phyloP scores from a whole-genome alignment of 345 rosid genomes.

The Toxicodendron radicans region DNA sequence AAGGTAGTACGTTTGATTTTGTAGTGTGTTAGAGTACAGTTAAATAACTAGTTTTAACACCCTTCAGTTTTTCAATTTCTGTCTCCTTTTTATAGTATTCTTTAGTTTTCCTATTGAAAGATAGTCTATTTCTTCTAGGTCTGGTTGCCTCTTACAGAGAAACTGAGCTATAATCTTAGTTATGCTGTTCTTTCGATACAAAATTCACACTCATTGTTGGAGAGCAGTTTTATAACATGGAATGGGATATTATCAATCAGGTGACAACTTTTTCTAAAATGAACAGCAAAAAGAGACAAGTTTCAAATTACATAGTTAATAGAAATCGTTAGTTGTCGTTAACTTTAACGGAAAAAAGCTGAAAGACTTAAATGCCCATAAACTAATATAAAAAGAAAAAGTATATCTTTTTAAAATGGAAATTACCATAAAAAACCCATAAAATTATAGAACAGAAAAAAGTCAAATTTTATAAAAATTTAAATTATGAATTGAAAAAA shows the following conservation, averaged over 20 bases:
- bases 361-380: too few species aligned
- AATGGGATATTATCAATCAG: neutral
- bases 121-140: neutral
- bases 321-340: too few species aligned
- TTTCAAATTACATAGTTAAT: too few species aligned
- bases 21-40: neutral
- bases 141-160: neutral
- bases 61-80: slow-evolving; percentile 7
- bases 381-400: too few species aligned
- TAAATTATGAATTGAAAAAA: too few species aligned
- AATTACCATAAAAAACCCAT: too few species aligned
- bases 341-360: too few species aligned
- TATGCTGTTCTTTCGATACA: neutral
- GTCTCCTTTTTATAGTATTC: neutral
- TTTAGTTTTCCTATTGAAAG: neutral
- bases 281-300: too few species aligned
- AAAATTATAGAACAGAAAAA: too few species aligned
- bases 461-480: too few species aligned
- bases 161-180: neutral
- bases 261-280: too few species aligned
- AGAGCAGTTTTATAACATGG: neutral
- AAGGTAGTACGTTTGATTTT: slow-evolving; percentile 51
- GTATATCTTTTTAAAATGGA: too few species aligned
- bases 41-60: neutral
- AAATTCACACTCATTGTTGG: neutral